Evolutionary conservation across 345 rosid species (phyloP), one percentile per base, ranked within the genome.

Genomic region (Acer campestre): DNA sequence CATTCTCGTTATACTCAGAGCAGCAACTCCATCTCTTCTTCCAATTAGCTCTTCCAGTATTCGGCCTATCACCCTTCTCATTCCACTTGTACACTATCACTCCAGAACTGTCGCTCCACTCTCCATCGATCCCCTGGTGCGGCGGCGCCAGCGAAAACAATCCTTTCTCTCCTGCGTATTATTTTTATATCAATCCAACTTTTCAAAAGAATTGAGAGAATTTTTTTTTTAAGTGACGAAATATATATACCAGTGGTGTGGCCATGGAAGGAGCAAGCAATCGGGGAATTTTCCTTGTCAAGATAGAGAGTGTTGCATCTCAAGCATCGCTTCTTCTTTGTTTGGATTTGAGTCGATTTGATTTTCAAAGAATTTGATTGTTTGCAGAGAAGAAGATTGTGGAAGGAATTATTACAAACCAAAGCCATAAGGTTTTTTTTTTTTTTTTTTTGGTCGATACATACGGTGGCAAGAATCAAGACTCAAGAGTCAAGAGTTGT

Each of bases 61-160:
- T 84, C 8, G 88, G 92, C 71, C 90, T 81, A 0, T 86, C 71
- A 1, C 67, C 55, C 83, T 79, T 81, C 11, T 90, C 89, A 63
- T 88, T 88, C 94, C 90, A 87, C 77, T 81, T 85, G 69, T 88
- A 87, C 20, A 87, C 94, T 2, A 87, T 87, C 13, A 88, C 89
- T n/a, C 90, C 92, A 5, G 90, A 88, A 1, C 77, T 48, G 71
- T 90, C 89, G 6, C 71, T 85, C 94, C 92, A 87, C 77, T 84
- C 92, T 2, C 90, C 90, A 62, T 88, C 94, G 23, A 90, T 83
- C 74, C 94, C 92, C 58, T 88, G 92, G 78, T 90, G 92, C 10
- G 90, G 92, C 7, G 90, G 92, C 64, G 92, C 88, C 75, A 86
- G 70, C 12, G 92, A 77, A 77, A 84, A 82, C 68, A 90, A 22